These are phyloP conservation scores for Teunomyces pallodes DNA, from an alignment of 805 yeast genomes.

Conservation along the genomic window DNA sequence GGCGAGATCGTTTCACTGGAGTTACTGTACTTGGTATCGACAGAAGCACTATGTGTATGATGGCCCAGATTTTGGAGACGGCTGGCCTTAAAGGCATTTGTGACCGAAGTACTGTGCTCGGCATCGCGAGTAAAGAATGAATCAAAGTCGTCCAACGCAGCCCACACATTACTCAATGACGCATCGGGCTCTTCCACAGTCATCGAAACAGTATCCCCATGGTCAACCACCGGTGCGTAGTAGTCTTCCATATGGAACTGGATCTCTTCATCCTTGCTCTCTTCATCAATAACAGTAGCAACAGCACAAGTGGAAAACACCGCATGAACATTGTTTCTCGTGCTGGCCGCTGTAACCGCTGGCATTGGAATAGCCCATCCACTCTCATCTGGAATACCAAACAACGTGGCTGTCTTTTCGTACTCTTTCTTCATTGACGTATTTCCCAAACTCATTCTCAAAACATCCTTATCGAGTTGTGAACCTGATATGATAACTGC, in stretches of 20 bases:
- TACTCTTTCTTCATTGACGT: constrained; percentile 73
- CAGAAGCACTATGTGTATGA: constrained; percentile 51
- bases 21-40: constrained; percentile 58
- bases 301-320: constrained; percentile 83
- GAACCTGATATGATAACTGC: constrained; percentile 85
- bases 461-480: constrained; percentile 84
- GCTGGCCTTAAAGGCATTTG: constrained; percentile 19
- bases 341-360: constrained; percentile 79
- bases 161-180: constrained; percentile 86
- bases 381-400: constrained; percentile 90
- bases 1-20: constrained; percentile 44
- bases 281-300: constrained; percentile 26
- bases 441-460: constrained; percentile 89
- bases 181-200: constrained; percentile 64
- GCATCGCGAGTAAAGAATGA: constrained; percentile 77
- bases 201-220: constrained; percentile 47
- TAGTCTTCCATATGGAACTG: constrained; percentile 64
- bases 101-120: constrained; percentile 15
- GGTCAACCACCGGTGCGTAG: constrained; percentile 34
- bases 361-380: constrained; percentile 99
- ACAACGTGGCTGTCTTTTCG: constrained; percentile 82
- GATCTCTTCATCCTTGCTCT: constrained; percentile 29
- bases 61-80: constrained; percentile 10
- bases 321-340: constrained; percentile 92
- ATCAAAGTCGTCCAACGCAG: constrained; percentile 84